Evolutionary conservation across 371 early-diverging fungal species (phyloP), one percentile per base, ranked within the genome.

Genomic region (Syncephalis fuscata): DNA sequence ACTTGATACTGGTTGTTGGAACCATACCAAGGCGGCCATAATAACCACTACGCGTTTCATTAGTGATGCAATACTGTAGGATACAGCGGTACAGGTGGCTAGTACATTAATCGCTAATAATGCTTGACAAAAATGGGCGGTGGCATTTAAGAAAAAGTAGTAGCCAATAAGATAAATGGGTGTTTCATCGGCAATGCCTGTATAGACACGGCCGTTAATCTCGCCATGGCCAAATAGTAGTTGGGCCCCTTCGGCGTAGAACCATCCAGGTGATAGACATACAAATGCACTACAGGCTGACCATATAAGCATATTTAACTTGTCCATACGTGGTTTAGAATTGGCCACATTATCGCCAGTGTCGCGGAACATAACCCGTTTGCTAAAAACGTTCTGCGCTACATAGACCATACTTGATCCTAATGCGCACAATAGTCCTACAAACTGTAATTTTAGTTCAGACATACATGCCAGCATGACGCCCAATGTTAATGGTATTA

Each of bases 31-130:
- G 48, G 76, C 72, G 46, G 83, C 80, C 26, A 76, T 76, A 58
- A 92, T 90, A 27, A 92, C 90, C 51, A 87, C 74, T 39, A 92
- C 85, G 25, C 93, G 76, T 64, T 92, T 92, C 50, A 88, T 63
- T 48, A 92, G 67, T 9, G 82, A 80, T 5, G 84, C 79, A 50
- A 92, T 85, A 9, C 85, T 82, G 60, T 88, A 92, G 0, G 90
- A 86, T 27, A 92, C 85, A 0, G 91, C 85, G 1, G 82, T 79
- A 5, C 86, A 81, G 44, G 80, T 59, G 2, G 75, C 64, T 36
- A 90, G 63, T 10, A 91, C 71, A 23, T 76, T 76, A 57, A 90
- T 83, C 1, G 90, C 83, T 53, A 88, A 70, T 53, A 83, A 68
- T 49, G 70, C 80, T 56, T 92, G 90, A 22, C 70, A 62, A 59